phyloP scores from a whole-genome alignment of 768 basidiomycete genomes.

The Obba rivulosa region DNA sequence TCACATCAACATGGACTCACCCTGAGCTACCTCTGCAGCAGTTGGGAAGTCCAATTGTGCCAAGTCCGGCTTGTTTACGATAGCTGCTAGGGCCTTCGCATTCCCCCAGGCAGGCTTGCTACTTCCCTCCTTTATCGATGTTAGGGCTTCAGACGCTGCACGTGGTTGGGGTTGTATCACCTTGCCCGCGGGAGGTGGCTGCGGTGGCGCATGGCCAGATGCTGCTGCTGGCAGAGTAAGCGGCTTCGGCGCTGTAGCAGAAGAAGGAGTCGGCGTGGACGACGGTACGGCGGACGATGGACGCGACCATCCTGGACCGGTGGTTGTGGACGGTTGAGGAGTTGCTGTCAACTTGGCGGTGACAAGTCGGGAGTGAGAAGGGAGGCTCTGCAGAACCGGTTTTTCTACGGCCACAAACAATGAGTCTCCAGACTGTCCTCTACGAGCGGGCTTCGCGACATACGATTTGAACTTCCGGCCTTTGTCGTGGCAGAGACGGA shows the following conservation, averaged over 20 bases:
- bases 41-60: constrained; percentile 84
- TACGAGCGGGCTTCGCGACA: constrained; percentile 19
- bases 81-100: constrained; percentile 33
- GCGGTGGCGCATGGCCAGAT: constrained; percentile 30
- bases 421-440: not conserved
- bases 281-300: constrained; percentile 71
- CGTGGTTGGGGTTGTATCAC: constrained; percentile 67
- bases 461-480: constrained; percentile 48
- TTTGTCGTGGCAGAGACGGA: constrained; percentile 42
- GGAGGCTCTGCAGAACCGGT: constrained; percentile 46
- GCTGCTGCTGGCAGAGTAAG: constrained; percentile 25
- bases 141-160: constrained; percentile 24
- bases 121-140: constrained; percentile 22
- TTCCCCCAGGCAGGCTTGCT: constrained; percentile 72
- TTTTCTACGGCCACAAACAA: constrained; percentile 37
- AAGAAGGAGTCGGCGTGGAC: constrained; percentile 40
- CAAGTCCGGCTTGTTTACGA: constrained; percentile 35
- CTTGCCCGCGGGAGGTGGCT: constrained; percentile 54
- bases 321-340: constrained; percentile 48
- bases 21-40: constrained; percentile 90
- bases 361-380: constrained; percentile 74
- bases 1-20: constrained; percentile 34
- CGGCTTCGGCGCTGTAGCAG: constrained; percentile 35
- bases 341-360: constrained; percentile 81
- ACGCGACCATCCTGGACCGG: constrained; percentile 73